Percentiles rank a stretch among this genome's conserved stretches.
These are phyloP conservation scores for Glutinoglossum americanum DNA, from an alignment of 495 filamentous ascomycete genomes.

Conservation along the genomic window DNA sequence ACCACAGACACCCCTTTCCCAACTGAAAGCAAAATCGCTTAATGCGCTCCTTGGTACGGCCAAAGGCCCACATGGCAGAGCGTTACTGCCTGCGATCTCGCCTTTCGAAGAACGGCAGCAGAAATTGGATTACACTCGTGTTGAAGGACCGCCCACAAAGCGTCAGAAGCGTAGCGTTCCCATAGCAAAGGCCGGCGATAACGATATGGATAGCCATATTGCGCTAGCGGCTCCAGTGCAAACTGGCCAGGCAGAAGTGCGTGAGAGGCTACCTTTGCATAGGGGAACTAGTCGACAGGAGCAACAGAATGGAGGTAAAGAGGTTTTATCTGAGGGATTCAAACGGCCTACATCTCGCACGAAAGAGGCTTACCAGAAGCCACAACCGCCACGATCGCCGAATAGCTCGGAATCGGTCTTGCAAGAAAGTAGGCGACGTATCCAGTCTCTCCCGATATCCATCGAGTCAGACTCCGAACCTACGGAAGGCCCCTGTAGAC, in stretches of 20 bases:
- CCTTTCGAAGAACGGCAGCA: conserved; percentile 26
- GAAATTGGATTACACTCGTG: neutral
- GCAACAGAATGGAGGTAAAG: neutral
- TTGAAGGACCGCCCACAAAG: neutral
- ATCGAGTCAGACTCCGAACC: neutral
- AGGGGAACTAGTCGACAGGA: neutral
- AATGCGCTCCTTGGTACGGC: conserved; percentile 25
- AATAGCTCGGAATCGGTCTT: neutral
- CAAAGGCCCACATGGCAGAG: conserved; percentile 28
- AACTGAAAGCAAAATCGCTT: conserved; percentile 22
- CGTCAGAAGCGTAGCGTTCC: neutral
- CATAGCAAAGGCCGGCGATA: neutral
- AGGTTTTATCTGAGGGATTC: neutral
- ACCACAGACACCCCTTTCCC: conserved; percentile 4
- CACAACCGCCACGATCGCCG: neutral
- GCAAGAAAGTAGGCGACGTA: neutral
- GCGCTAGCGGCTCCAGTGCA: neutral
- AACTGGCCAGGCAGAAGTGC: neutral
- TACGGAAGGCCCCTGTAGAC: neutral
- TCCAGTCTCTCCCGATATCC: neutral
- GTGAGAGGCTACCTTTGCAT: neutral
- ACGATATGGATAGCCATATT: neutral
- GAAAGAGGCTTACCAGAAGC: neutral
- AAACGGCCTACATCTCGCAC: neutral
- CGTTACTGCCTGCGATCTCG: conserved; percentile 22